phyloP scores from a whole-genome alignment of 805 yeast species.

The Starmerella gropengiesseri region DNA sequence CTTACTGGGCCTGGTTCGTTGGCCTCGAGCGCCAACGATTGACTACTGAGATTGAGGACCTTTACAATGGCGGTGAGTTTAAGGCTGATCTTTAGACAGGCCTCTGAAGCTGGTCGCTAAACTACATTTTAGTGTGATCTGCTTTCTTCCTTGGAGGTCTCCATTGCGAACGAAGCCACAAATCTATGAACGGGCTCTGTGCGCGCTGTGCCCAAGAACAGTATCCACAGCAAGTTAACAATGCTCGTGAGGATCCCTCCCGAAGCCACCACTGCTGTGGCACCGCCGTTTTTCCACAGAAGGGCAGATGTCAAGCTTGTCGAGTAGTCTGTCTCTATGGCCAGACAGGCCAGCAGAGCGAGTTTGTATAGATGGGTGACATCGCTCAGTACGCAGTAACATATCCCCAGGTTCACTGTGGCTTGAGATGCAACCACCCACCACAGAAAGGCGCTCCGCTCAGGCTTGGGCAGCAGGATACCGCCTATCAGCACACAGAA shows the following conservation, averaged over 20 bases:
- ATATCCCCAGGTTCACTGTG: conserved; percentile 42
- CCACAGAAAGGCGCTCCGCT: conserved; percentile 62
- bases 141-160: neutral
- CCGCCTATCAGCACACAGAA: conserved; percentile 78
- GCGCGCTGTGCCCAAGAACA: conserved; percentile 81
- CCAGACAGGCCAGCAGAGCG: conserved; percentile 41
- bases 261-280: conserved; percentile 75
- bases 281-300: conserved; percentile 53
- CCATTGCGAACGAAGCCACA: conserved; percentile 60
- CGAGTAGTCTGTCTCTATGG: conserved; percentile 68
- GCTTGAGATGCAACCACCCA: conserved; percentile 85
- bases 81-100: neutral
- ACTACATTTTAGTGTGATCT: no score
- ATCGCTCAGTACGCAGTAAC: conserved; percentile 45
- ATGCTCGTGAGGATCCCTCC: conserved; percentile 76
- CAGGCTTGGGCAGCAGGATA: conserved; percentile 39
- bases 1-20: conserved; percentile 63
- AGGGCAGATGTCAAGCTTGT: conserved; percentile 71
- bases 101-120: no score
- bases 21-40: conserved; percentile 33
- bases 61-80: neutral
- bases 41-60: neutral
- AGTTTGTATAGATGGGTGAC: conserved; percentile 54
- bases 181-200: conserved; percentile 72
- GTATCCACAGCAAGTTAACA: conserved; percentile 69